These are phyloP conservation scores for Boletus rubescentipes DNA, from an alignment of 768 basidiomycete species.

Conservation along the genomic window DNA sequence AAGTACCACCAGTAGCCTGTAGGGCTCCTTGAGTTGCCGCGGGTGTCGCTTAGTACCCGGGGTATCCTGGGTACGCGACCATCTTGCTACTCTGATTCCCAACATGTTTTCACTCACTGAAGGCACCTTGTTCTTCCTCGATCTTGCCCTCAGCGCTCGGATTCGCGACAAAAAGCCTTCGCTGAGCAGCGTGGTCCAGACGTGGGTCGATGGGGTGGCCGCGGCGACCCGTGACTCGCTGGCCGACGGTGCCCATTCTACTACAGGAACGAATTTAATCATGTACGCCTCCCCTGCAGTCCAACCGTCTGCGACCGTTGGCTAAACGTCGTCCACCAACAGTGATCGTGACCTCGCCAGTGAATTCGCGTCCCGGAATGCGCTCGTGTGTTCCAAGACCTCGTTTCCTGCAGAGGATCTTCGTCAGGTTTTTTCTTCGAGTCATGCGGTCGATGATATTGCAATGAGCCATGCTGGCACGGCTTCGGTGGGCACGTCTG, in stretches of 20 bases:
- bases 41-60: too few species aligned
- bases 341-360: background rate
- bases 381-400: background rate
- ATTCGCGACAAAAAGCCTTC: background rate
- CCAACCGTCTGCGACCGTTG: background rate
- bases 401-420: background rate
- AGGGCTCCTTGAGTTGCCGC: too few species aligned
- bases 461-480: background rate
- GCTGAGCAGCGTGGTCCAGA: background rate
- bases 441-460: background rate
- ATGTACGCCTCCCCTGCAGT: background rate
- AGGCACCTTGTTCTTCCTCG: constrained; percentile 3
- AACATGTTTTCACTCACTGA: constrained; percentile 6
- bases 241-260: background rate
- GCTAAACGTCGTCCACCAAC: background rate
- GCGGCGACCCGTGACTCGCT: background rate
- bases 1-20: too few species aligned
- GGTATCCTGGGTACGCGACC: background rate
- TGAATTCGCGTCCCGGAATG: background rate
- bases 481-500: background rate
- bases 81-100: too few species aligned
- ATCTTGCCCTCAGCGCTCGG: background rate
- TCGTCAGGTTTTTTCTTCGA: background rate
- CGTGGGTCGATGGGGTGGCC: constrained; percentile 2
- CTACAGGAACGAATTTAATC: background rate